Evolutionary conservation across 345 rosid species (phyloP).

Genomic region (Clarkia xantiana): DNA sequence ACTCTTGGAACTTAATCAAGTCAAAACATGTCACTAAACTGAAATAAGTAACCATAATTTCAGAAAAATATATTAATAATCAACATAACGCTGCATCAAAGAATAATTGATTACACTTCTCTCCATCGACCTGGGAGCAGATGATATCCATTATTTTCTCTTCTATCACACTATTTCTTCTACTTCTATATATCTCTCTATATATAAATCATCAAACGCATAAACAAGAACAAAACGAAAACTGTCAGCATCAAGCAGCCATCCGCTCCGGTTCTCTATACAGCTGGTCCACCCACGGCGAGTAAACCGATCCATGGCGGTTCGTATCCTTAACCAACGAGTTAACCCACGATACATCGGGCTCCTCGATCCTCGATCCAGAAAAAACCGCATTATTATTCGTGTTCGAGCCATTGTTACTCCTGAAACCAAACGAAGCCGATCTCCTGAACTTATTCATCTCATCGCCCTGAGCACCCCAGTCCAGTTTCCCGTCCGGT

Average conservation of each 20-base stretch:
- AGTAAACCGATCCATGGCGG: constrained; percentile 21
- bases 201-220: constrained; percentile 2
- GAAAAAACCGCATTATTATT: constrained; percentile 10
- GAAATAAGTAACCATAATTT: too few relatives aligned
- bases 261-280: constrained; percentile 86
- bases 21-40: too few relatives aligned
- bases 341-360: constrained; percentile 93
- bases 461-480: constrained; percentile 86
- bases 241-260: constrained; percentile 42
- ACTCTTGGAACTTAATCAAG: too few relatives aligned
- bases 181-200: too few relatives aligned
- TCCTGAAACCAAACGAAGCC: constrained; percentile 63
- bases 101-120: too few relatives aligned
- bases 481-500: constrained; percentile 66
- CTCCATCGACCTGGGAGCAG: too few relatives aligned
- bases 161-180: too few relatives aligned
- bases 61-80: too few relatives aligned
- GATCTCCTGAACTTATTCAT: constrained; percentile 71
- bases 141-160: too few relatives aligned
- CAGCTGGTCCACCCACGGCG: constrained; percentile 81
- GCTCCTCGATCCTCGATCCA: constrained; percentile 42
- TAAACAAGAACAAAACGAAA: constrained; percentile 13
- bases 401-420: constrained; percentile 19
- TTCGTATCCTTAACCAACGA: constrained; percentile 60
- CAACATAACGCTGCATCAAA: too few relatives aligned